phyloP scores from a whole-genome alignment of 345 rosid species.

The Lumnitzera racemosa region DNA sequence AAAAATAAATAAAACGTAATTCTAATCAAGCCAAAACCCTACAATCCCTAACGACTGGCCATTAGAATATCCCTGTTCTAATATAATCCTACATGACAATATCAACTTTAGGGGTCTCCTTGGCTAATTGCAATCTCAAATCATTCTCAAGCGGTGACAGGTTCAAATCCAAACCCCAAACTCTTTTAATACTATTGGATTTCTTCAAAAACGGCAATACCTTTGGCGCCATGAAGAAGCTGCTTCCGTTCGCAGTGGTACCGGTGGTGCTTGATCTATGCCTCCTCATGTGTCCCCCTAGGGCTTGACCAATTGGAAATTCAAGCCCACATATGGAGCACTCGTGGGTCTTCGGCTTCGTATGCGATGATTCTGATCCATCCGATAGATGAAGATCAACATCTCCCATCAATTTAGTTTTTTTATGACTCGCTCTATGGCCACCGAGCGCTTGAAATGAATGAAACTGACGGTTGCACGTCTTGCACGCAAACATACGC shows the following conservation, averaged over 20 bases:
- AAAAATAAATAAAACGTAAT: too few species aligned
- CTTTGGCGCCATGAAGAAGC: constrained; percentile 3
- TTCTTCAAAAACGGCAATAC: constrained; percentile 50
- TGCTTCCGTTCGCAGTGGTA: neutral
- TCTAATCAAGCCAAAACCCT: too few species aligned
- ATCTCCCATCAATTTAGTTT: constrained; percentile 28
- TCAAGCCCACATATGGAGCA: constrained; percentile 85
- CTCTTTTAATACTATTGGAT: constrained; percentile 45
- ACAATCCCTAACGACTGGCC: too few species aligned
- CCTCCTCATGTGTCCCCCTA: constrained; percentile 96
- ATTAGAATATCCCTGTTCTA: too few species aligned
- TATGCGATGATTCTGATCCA: constrained; percentile 20
- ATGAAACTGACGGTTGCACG: constrained; percentile 65
- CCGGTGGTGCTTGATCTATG: constrained; percentile 29
- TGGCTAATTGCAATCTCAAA: constrained; percentile 48
- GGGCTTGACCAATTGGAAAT: constrained; percentile 79
- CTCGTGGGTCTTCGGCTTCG: constrained; percentile 61
- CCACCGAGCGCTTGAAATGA: constrained; percentile 94
- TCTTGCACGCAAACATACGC: constrained; percentile 68
- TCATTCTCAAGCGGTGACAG: constrained; percentile 54
- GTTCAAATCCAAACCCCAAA: constrained; percentile 57
- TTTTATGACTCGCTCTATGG: constrained; percentile 86
- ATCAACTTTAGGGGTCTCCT: constrained; percentile 10
- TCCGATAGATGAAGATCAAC: constrained; percentile 1
- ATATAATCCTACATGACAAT: constrained; percentile 2